Conservation (phyloP, 768 basidiomycete genomes). For the Suillus clintonianus region DNA sequence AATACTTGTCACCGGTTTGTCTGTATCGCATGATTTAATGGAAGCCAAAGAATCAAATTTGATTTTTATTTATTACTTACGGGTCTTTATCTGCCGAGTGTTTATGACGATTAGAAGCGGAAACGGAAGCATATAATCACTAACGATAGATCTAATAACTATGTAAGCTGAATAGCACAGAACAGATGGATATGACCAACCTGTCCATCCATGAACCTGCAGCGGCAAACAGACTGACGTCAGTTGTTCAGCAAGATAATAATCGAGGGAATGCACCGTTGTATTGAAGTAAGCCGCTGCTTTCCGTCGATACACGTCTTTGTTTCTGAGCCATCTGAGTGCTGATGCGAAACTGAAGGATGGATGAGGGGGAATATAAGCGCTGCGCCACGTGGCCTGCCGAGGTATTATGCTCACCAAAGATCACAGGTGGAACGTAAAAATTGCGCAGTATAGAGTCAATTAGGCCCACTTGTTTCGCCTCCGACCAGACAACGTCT, state of each 20-base stretch:
- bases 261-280: conserved; percentile 46
- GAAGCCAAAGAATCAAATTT: too few species aligned
- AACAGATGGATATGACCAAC: conserved; percentile 40
- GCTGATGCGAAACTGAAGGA: conserved; percentile 46
- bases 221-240: not conserved
- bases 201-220: conserved; percentile 69
- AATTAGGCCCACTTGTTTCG: conserved; percentile 73
- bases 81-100: conserved; percentile 40
- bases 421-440: conserved; percentile 80
- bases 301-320: conserved; percentile 81
- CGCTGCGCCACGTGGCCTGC: not conserved
- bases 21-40: conserved; percentile 12
- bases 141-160: conserved; percentile 55
- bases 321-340: conserved; percentile 64
- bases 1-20: conserved; percentile 46
- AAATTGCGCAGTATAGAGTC: conserved; percentile 81
- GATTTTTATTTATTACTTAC: conserved; percentile 34
- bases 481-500: conserved; percentile 82
- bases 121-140: conserved; percentile 13
- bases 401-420: conserved; percentile 44
- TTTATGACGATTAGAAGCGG: not conserved
- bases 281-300: conserved; percentile 75
- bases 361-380: not conserved
- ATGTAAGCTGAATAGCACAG: not conserved
- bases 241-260: not conserved